Conservation (phyloP, 192 early-diverging fungal species). For the Coemansia sp. region DNA sequence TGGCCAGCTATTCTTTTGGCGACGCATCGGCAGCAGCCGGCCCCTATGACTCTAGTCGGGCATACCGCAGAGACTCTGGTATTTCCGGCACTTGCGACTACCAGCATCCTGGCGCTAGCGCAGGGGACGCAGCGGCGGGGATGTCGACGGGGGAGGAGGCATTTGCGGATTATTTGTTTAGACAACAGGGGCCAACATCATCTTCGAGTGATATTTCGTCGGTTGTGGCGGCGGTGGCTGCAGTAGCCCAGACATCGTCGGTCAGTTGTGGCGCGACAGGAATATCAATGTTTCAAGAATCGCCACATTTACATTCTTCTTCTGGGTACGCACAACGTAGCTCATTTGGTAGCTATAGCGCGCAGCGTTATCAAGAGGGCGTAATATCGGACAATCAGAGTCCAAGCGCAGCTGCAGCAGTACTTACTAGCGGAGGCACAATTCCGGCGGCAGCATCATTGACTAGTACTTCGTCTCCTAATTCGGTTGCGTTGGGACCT, state of each 20-base stretch:
- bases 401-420: slow-evolving; percentile 27
- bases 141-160: slow-evolving; percentile 20
- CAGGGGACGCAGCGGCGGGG: slow-evolving; percentile 9
- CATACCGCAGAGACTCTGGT: slow-evolving; percentile 34
- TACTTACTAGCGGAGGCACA: slow-evolving; percentile 18
- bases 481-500: slow-evolving; percentile 4
- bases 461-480: slow-evolving; percentile 14
- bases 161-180: slow-evolving; percentile 48
- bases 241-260: slow-evolving; percentile 9
- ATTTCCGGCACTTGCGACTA: slow-evolving; percentile 15
- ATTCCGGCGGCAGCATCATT: slow-evolving; percentile 1
- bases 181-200: slow-evolving; percentile 5
- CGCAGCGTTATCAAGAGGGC: slow-evolving; percentile 10
- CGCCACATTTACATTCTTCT: slow-evolving; percentile 4
- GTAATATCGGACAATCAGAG: slow-evolving; percentile 21
- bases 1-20: slow-evolving; percentile 49
- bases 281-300: slow-evolving; percentile 7
- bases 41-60: slow-evolving; percentile 15
- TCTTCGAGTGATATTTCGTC: slow-evolving; percentile 27
- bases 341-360: slow-evolving; percentile 15
- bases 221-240: slow-evolving; percentile 43
- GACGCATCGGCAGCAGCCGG: slow-evolving; percentile 18
- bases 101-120: background rate
- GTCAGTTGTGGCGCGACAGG: background rate
- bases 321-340: slow-evolving; percentile 17